Conservation (phyloP, 345 rosid species). For the Streptanthus diversifolius region DNA sequence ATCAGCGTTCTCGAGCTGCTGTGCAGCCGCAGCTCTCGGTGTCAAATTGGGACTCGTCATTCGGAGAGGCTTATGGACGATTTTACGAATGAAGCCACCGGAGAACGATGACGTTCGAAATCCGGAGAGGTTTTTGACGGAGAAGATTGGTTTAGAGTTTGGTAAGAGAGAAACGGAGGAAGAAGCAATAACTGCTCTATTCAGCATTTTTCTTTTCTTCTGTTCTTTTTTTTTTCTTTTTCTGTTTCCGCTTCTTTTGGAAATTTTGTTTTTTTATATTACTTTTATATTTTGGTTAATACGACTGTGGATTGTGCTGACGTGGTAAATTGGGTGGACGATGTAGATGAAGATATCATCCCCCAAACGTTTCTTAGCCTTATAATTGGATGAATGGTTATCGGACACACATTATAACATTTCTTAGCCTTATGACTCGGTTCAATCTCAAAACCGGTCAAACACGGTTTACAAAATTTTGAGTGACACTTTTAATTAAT, state of each 20-base stretch:
- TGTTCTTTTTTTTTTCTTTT: background rate
- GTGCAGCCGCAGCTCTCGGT: slow-evolving; percentile 46
- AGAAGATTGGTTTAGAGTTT: slow-evolving; percentile 10
- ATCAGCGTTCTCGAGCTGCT: slow-evolving; percentile 73
- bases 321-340: slow-evolving; percentile 29
- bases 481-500: no score
- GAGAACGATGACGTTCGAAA: slow-evolving; percentile 11
- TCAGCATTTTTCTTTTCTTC: slow-evolving; percentile 33
- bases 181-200: slow-evolving; percentile 36
- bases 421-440: background rate
- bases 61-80: slow-evolving; percentile 12
- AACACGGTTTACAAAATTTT: no score
- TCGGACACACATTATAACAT: background rate
- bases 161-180: slow-evolving; percentile 22
- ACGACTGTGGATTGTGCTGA: background rate
- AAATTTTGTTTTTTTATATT: background rate
- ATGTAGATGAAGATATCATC: slow-evolving; percentile 12
- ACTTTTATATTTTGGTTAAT: background rate
- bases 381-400: background rate
- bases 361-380: background rate
- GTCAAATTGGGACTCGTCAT: slow-evolving; percentile 39
- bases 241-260: slow-evolving; percentile 24
- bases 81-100: slow-evolving; percentile 2
- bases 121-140: slow-evolving; percentile 5
- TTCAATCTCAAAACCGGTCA: background rate